Conservation (phyloP, 1,284 basidiomycete species). For the Exsudoporus floridanus region DNA sequence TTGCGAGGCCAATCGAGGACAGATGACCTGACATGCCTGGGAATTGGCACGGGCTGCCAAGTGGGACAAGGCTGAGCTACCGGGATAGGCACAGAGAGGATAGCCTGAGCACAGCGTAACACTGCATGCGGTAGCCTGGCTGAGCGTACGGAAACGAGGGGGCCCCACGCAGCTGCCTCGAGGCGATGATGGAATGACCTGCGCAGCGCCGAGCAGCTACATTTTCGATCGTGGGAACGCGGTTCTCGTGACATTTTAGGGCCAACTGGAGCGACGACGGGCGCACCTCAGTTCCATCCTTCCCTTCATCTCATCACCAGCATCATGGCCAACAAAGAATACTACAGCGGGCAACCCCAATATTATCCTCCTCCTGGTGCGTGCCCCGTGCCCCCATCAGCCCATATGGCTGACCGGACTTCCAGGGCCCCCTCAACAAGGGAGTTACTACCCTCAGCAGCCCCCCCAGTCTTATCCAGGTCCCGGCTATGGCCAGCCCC, state of each 20-base stretch:
- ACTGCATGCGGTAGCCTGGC: slow-evolving; percentile 13
- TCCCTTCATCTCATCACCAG: slow-evolving; percentile 18
- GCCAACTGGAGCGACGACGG: slow-evolving; percentile 10
- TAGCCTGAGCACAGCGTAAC: slow-evolving; percentile 8
- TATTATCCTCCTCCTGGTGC: slow-evolving; percentile 71
- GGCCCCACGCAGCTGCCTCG: slow-evolving; percentile 21
- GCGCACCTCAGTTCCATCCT: slow-evolving; percentile 3
- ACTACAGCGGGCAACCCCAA: slow-evolving; percentile 57
- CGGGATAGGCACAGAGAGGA: slow-evolving; percentile 1
- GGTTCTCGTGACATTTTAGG: slow-evolving; percentile 29
- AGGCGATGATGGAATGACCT: slow-evolving; percentile 20
- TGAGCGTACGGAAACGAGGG: background rate
- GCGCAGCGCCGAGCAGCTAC: background rate
- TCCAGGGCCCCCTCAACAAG: slow-evolving; percentile 61
- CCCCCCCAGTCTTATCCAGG: slow-evolving; percentile 70
- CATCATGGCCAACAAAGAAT: slow-evolving; percentile 73
- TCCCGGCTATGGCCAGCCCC: slow-evolving; percentile 30
- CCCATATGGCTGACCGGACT: slow-evolving; percentile 6
- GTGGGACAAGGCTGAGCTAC: slow-evolving; percentile 8
- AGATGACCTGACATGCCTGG: slow-evolving; percentile 17
- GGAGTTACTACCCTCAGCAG: slow-evolving; percentile 76
- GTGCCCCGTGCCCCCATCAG: slow-evolving; percentile 11
- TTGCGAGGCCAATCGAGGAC: background rate
- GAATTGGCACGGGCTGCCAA: slow-evolving; percentile 9
- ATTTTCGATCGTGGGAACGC: slow-evolving; percentile 23